Percentiles rank a stretch among this genome's conserved stretches.
Evolutionary conservation across 2,329 filamentous ascomycete species (phyloP).

Genomic region (Pseudogymnoascus sp.): DNA sequence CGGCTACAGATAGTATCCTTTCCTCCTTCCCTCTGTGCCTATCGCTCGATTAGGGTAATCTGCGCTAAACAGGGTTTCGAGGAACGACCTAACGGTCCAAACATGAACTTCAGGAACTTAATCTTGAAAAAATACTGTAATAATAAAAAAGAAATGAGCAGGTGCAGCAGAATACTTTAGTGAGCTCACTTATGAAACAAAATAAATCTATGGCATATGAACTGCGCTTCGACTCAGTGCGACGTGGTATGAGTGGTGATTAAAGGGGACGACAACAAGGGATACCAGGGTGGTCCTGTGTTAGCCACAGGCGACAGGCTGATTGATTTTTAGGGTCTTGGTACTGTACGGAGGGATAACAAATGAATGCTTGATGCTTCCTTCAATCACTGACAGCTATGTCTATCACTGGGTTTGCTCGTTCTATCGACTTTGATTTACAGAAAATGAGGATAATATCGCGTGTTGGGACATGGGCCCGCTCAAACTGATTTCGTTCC

Average conservation of each 20-base stretch:
- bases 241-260: conserved; percentile 2
- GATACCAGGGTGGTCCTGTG: neutral
- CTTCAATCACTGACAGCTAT: neutral
- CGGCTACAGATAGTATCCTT: conserved; percentile 8
- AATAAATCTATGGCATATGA: neutral
- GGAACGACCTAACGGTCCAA: conserved; percentile 6
- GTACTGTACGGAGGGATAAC: neutral
- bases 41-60: conserved; percentile 6
- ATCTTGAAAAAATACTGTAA: neutral
- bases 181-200: conserved; percentile 4
- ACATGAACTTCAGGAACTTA: neutral
- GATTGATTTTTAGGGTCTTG: neutral
- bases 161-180: neutral
- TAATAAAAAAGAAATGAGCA: conserved; percentile 1
- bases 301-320: neutral
- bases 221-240: neutral
- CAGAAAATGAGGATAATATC: conserved; percentile 1
- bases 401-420: neutral
- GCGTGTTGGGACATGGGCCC: neutral
- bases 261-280: conserved; percentile 9
- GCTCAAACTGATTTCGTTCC: conserved; percentile 1
- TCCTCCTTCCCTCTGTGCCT: conserved; percentile 10
- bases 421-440: neutral
- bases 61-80: conserved; percentile 9
- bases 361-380: neutral